These are phyloP conservation scores for Colletotrichum shisoi DNA, from an alignment of 2,329 filamentous ascomycete genomes.

Conservation along the genomic window DNA sequence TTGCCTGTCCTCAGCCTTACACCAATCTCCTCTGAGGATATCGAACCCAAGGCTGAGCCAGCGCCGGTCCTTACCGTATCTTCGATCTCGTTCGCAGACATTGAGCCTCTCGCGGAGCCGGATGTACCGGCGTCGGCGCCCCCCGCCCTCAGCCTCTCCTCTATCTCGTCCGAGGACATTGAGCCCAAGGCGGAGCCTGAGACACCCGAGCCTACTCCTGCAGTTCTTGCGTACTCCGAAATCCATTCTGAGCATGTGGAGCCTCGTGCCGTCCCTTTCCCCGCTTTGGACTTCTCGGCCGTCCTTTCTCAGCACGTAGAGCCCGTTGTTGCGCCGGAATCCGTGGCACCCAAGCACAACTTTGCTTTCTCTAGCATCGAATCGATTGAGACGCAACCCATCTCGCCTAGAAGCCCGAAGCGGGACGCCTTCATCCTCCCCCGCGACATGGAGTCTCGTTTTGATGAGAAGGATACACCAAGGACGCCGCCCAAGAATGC, in stretches of 20 bases:
- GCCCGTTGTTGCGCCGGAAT: constrained; percentile 50
- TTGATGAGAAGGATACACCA: constrained; percentile 47
- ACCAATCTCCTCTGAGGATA: constrained; percentile 45
- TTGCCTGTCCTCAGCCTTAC: constrained; percentile 48
- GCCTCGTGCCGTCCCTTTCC: constrained; percentile 46
- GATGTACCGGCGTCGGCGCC: constrained; percentile 46
- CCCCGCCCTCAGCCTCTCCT: constrained; percentile 47
- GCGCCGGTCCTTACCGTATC: constrained; percentile 46
- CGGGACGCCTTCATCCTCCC: constrained; percentile 66
- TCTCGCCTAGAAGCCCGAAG: constrained; percentile 60
- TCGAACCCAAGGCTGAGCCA: constrained; percentile 49
- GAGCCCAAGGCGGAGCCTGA: constrained; percentile 48
- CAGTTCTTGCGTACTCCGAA: constrained; percentile 49
- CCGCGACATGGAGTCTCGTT: constrained; percentile 51
- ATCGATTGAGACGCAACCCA: constrained; percentile 57
- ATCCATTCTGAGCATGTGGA: constrained; percentile 55
- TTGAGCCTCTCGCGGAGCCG: constrained; percentile 55
- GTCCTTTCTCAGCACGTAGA: constrained; percentile 50
- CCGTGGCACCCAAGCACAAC: constrained; percentile 41
- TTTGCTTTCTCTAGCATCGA: constrained; percentile 57
- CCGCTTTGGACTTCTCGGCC: constrained; percentile 50
- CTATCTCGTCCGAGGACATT: constrained; percentile 46
- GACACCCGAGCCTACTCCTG: constrained; percentile 39
- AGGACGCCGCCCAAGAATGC: constrained; percentile 51
- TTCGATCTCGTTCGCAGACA: constrained; percentile 48